These are phyloP conservation scores for Aspergillus fructus DNA, from an alignment of 2,329 filamentous ascomycete species.

Conservation along the genomic window DNA sequence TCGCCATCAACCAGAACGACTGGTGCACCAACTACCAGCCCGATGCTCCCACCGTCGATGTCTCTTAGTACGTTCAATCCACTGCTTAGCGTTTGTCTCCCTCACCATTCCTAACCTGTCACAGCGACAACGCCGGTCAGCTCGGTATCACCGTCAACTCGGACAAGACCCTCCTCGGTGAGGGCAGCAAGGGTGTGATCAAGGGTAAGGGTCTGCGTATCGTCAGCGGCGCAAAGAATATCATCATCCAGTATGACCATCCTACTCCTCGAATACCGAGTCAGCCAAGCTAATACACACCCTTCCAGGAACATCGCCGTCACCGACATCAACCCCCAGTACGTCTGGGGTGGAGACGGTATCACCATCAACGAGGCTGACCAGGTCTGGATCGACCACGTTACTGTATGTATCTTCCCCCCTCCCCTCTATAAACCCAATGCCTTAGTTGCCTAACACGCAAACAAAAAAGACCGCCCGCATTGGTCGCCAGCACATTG, in stretches of 20 bases:
- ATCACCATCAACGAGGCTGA: conserved; percentile 52
- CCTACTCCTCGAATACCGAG: neutral
- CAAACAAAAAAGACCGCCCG: conserved; percentile 47
- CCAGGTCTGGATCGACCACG: conserved; percentile 53
- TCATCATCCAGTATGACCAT: conserved; percentile 55
- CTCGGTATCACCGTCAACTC: conserved; percentile 53
- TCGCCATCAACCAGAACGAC: conserved; percentile 59
- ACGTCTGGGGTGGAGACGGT: conserved; percentile 62
- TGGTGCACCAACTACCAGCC: conserved; percentile 63
- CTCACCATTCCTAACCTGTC: conserved; percentile 17
- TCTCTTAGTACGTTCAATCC: conserved; percentile 28
- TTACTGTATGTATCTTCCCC: conserved; percentile 31
- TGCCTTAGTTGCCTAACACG: neutral
- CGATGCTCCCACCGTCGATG: conserved; percentile 48
- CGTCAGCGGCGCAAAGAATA: conserved; percentile 49
- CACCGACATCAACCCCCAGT: conserved; percentile 55
- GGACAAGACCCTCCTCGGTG: conserved; percentile 60
- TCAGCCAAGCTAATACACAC: neutral
- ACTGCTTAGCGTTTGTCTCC: neutral
- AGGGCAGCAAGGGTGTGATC: conserved; percentile 54
- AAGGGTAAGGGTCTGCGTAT: conserved; percentile 60
- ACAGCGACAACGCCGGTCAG: conserved; percentile 51
- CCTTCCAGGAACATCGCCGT: conserved; percentile 16
- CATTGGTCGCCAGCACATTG: conserved; percentile 61
- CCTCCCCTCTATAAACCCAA: neutral